Evolutionary conservation across 176 grass and related monocot genomes (phyloP).

Genomic region (Olyra latifolia): DNA sequence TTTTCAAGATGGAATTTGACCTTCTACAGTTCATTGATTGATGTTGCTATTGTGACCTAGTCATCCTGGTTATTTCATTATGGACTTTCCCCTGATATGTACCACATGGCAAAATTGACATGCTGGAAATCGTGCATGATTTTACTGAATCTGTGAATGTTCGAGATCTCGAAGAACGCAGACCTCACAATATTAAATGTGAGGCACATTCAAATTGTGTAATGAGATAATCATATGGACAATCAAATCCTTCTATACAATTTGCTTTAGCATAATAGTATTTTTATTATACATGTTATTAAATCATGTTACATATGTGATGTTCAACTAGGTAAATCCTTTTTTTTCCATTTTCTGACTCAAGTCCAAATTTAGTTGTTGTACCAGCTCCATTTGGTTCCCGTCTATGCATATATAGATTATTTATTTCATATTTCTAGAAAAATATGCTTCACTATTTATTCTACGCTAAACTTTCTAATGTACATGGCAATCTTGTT

Average conservation of each 20-base stretch:
- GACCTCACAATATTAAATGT: not conserved
- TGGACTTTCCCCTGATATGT: not conserved
- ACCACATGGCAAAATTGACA: not conserved
- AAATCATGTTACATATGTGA: not conserved
- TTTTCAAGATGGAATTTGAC: slow-evolving; percentile 17
- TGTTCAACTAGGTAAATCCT: not conserved
- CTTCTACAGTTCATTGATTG: slow-evolving; percentile 2
- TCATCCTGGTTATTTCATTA: not conserved
- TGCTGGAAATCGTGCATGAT: not conserved
- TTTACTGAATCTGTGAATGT: not conserved
- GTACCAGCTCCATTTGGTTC: not conserved
- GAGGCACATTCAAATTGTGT: not conserved
- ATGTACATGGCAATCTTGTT: not conserved
- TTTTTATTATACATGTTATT: too few relatives aligned
- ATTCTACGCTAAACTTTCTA: not conserved
- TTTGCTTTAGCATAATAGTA: not conserved
- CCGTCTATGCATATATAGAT: not conserved
- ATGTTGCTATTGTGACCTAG: slow-evolving; percentile 14
- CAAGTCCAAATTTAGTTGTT: not conserved
- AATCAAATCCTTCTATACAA: not conserved
- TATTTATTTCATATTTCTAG: slow-evolving; percentile 22
- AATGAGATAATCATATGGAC: not conserved
- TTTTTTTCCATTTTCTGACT: slow-evolving; percentile 25
- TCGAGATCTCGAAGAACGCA: not conserved
- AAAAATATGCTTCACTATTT: not conserved